Evolutionary conservation across 2,329 filamentous ascomycete genomes (phyloP).

Genomic region (Colletotrichum tamarilloi): DNA sequence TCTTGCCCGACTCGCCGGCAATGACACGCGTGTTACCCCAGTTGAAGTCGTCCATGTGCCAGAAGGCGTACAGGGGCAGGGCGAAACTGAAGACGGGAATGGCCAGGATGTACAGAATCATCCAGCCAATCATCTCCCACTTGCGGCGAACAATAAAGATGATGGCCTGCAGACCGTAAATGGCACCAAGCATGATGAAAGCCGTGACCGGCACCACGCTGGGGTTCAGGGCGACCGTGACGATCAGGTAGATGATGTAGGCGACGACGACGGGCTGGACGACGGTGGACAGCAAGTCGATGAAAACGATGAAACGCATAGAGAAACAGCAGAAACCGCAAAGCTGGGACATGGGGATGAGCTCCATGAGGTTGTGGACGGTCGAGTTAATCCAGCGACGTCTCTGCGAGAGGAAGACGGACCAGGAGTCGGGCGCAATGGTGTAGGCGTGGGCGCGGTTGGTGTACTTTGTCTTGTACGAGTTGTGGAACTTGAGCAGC

Average conservation of each 20-base stretch:
- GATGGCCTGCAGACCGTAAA: constrained; percentile 95
- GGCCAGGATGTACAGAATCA: constrained; percentile 93
- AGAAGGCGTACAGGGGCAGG: constrained; percentile 94
- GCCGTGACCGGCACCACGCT: constrained; percentile 82
- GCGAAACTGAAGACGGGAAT: constrained; percentile 92
- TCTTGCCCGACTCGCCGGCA: constrained; percentile 91
- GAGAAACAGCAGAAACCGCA: constrained; percentile 81
- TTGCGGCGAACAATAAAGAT: constrained; percentile 97
- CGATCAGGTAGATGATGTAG: constrained; percentile 91
- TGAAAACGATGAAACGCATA: constrained; percentile 83
- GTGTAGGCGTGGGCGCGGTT: constrained; percentile 95
- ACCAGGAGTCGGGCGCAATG: constrained; percentile 93
- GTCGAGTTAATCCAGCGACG: constrained; percentile 99
- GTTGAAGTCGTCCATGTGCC: constrained; percentile 99
- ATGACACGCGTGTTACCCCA: constrained; percentile 99
- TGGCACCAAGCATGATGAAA: constrained; percentile 91
- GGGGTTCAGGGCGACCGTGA: constrained; percentile 71
- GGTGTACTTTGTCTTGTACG: constrained; percentile 99
- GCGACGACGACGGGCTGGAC: constrained; percentile 91
- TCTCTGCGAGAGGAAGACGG: constrained; percentile 95
- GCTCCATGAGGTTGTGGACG: constrained; percentile 95
- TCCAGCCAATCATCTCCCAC: constrained; percentile 99
- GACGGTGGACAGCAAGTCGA: constrained; percentile 91
- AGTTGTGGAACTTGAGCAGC: constrained; percentile 89
- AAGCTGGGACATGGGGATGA: constrained; percentile 91